These are phyloP conservation scores for Daldinia decipiens DNA, from an alignment of 495 filamentous ascomycete species.

Conservation along the genomic window DNA sequence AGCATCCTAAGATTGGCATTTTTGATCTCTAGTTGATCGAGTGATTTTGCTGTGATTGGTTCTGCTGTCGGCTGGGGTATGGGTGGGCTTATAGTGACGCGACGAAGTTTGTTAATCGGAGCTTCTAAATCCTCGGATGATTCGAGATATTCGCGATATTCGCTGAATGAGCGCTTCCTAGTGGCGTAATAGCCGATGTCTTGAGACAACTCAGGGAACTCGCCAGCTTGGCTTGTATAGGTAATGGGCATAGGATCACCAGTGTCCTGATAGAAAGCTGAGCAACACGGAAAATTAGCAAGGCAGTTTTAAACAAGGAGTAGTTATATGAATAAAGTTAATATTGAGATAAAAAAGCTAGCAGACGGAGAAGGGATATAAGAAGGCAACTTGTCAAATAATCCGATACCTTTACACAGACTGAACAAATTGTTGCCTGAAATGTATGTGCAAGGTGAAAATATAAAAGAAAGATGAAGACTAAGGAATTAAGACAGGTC, in stretches of 20 bases:
- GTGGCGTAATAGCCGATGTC: neutral
- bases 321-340: neutral
- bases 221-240: neutral
- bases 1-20: no score
- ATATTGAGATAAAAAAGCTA: neutral
- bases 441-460: neutral
- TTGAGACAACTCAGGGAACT: neutral
- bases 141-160: neutral
- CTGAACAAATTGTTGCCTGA: neutral
- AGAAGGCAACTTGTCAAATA: neutral
- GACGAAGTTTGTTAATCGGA: neutral
- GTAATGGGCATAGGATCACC: neutral
- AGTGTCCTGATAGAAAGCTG: neutral
- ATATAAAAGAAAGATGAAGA: neutral
- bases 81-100: neutral
- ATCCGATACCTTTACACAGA: neutral
- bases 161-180: neutral
- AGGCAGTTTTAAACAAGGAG: neutral
- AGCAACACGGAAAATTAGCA: neutral
- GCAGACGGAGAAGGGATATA: neutral
- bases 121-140: neutral
- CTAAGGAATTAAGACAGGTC: neutral
- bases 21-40: no score
- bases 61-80: neutral
- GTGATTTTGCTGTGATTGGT: neutral